These are phyloP conservation scores for Eragrostis tef DNA, from an alignment of 202 grass and related monocot genomes.

Conservation along the genomic window DNA sequence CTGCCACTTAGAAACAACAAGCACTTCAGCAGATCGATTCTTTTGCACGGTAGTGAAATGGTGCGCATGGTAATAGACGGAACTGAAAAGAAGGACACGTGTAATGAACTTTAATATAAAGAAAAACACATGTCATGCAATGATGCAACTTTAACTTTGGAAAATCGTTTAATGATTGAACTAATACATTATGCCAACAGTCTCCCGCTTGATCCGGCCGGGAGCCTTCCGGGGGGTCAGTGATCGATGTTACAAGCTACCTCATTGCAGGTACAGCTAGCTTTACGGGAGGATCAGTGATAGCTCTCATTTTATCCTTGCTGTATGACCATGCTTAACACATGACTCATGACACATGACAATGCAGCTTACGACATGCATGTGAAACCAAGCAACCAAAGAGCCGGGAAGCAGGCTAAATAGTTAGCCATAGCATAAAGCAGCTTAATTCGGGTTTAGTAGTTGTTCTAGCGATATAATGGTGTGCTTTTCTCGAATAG, in stretches of 20 bases:
- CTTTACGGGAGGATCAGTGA: not conserved
- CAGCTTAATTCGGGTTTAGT: too few species aligned
- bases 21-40: not conserved
- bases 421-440: not conserved
- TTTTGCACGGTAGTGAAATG: not conserved
- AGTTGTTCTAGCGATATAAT: too few species aligned
- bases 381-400: not conserved
- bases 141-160: not conserved
- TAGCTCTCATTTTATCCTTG: not conserved
- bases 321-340: not conserved
- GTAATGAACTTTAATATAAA: not conserved
- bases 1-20: not conserved
- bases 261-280: not conserved
- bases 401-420: not conserved
- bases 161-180: not conserved
- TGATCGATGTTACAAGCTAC: not conserved
- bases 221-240: not conserved
- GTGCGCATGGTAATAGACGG: not conserved
- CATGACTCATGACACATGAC: too few species aligned
- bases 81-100: not conserved
- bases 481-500: too few species aligned
- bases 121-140: not conserved
- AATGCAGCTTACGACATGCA: not conserved
- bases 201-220: not conserved
- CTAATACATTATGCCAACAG: not conserved